Conservation (phyloP, 139 green algal species). For the Choricystis sp. region DNA sequence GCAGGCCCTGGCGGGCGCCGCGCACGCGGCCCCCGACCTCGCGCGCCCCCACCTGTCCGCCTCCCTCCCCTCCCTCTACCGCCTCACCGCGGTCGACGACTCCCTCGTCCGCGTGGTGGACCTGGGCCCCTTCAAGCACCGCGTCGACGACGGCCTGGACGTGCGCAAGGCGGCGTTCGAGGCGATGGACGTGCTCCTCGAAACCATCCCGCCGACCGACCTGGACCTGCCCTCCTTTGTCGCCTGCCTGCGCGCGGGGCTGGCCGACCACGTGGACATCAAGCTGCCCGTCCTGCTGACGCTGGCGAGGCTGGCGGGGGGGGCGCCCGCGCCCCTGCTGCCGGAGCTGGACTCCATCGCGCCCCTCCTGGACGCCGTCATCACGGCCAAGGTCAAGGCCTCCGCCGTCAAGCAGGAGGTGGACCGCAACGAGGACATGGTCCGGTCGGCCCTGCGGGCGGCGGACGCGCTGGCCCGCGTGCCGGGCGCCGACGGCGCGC, state of each 20-base stretch:
- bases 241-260: slow-evolving; percentile 25
- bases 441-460: slow-evolving; percentile 67
- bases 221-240: slow-evolving; percentile 29
- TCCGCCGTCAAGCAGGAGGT: slow-evolving; percentile 91
- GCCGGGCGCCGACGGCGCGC: slow-evolving; percentile 10
- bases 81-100: slow-evolving; percentile 56
- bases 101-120: slow-evolving; percentile 65
- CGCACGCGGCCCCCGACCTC: slow-evolving; percentile 49
- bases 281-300: slow-evolving; percentile 72
- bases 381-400: slow-evolving; percentile 60
- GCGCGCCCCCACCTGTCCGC: slow-evolving; percentile 33
- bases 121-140: slow-evolving; percentile 85
- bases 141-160: slow-evolving; percentile 93
- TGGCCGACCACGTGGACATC: slow-evolving; percentile 69
- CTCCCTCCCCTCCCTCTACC: slow-evolving; percentile 68
- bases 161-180: slow-evolving; percentile 88
- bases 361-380: slow-evolving; percentile 74
- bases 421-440: slow-evolving; percentile 91
- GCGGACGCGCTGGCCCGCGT: slow-evolving; percentile 60
- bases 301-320: slow-evolving; percentile 52
- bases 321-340: slow-evolving; percentile 21
- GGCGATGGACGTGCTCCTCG: slow-evolving; percentile 79
- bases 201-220: slow-evolving; percentile 23
- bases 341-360: slow-evolving; percentile 46
- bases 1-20: slow-evolving; percentile 43